Evolutionary conservation across 108 stramenopile genomes (phyloP).

Genomic region (Mediolabrus comicus): DNA sequence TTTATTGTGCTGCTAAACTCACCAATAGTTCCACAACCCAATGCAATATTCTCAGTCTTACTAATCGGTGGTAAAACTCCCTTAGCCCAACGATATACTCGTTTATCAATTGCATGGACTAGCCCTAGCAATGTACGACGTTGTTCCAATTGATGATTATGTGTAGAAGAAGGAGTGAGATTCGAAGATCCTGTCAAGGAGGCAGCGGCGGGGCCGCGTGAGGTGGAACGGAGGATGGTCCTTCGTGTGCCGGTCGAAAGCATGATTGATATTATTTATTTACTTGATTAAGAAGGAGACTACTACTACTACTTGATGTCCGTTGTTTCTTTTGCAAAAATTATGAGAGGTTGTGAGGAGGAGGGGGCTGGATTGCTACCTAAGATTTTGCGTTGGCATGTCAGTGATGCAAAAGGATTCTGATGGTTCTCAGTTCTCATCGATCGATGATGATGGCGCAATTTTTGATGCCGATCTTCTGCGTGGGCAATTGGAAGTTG

Average conservation of each 20-base stretch:
- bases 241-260: not conserved
- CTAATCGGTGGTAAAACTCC: slow-evolving; percentile 93
- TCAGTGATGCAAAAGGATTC: not conserved
- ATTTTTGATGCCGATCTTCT: no score
- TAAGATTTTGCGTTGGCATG: no score
- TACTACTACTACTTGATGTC: no score
- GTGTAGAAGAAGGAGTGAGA: no score
- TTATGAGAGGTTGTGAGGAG: no score
- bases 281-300: not conserved
- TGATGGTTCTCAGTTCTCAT: no score
- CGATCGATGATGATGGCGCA: no score
- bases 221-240: not conserved
- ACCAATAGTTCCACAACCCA: slow-evolving; percentile 96
- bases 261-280: not conserved
- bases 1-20: no score
- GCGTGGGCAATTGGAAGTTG: no score
- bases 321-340: no score
- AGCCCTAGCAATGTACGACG: slow-evolving; percentile 71
- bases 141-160: slow-evolving; percentile 26
- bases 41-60: slow-evolving; percentile 94
- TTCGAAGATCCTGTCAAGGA: no score
- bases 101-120: slow-evolving; percentile 77
- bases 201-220: not conserved
- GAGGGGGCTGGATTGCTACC: no score
- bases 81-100: slow-evolving; percentile 82